Conservation (phyloP, 352 stramenopile species). For the Phytophthora constricta region DNA sequence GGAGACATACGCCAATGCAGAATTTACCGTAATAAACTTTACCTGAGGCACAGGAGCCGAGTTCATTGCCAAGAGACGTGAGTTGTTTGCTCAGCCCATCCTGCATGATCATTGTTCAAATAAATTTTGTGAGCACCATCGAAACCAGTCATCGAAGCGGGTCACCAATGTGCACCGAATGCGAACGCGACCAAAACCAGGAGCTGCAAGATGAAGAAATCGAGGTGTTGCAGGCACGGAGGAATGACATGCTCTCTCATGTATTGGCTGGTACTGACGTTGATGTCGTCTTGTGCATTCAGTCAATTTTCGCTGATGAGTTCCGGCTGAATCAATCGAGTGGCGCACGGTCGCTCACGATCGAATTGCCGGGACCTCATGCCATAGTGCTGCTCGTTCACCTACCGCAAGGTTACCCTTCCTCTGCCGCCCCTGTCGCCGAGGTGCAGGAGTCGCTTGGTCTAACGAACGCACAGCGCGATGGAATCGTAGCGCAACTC, state of each 20-base stretch:
- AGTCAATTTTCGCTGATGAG: constrained; percentile 71
- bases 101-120: not conserved
- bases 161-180: constrained; percentile 7
- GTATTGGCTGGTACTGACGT: too few species aligned
- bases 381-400: constrained; percentile 65
- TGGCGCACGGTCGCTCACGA: constrained; percentile 48
- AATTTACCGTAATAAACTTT: too few species aligned
- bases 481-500: constrained; percentile 60
- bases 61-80: not conserved
- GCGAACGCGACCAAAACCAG: constrained; percentile 2
- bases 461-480: constrained; percentile 58
- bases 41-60: too few species aligned
- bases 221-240: constrained; percentile 8
- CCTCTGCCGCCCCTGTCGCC: constrained; percentile 52
- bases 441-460: constrained; percentile 73
- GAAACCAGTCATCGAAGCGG: constrained; percentile 1
- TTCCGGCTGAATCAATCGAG: constrained; percentile 49
- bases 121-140: not conserved
- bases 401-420: constrained; percentile 63
- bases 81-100: not conserved
- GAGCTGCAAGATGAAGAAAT: constrained; percentile 12
- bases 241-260: too few species aligned
- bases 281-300: too few species aligned
- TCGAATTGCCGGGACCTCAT: constrained; percentile 57
- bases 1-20: constrained; percentile 67